Conservation (phyloP, 345 rosid species). For the Heritiera fomes region DNA sequence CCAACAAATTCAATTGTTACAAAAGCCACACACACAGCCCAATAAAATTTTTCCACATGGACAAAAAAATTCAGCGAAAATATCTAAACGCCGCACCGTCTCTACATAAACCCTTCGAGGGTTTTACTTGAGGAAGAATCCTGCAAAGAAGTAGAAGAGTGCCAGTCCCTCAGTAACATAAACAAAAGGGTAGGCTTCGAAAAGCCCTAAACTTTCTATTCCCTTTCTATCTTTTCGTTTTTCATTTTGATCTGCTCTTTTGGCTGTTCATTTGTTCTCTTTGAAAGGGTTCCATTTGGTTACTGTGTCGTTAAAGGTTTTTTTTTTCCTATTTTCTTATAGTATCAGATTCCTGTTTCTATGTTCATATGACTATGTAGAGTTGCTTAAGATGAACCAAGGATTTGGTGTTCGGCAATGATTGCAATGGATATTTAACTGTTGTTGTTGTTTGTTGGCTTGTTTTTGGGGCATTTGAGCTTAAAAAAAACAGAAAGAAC, state of each 20-base stretch:
- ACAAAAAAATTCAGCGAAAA: not conserved
- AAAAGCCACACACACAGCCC: not conserved
- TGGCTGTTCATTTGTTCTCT: not conserved
- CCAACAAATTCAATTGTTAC: no score
- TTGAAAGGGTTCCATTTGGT: conserved; percentile 11
- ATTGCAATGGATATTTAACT: not conserved
- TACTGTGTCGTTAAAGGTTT: not conserved
- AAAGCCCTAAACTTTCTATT: conserved; percentile 2
- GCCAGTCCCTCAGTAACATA: not conserved
- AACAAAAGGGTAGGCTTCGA: not conserved
- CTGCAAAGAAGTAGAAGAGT: not conserved
- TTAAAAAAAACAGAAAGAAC: no score
- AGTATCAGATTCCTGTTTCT: not conserved
- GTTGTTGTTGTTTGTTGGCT: no score
- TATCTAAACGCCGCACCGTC: conserved; percentile 11
- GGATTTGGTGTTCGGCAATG: not conserved
- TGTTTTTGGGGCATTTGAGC: not conserved
- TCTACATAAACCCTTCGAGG: conserved; percentile 18
- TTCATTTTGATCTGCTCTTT: not conserved
- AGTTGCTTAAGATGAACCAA: not conserved
- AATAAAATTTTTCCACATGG: not conserved
- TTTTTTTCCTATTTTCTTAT: not conserved
- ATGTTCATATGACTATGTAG: not conserved
- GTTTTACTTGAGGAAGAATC: not conserved
- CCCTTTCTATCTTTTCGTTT: not conserved